Evolutionary conservation across 305 asterid genomes (phyloP).

Genomic region (Salvia sclarea): DNA sequence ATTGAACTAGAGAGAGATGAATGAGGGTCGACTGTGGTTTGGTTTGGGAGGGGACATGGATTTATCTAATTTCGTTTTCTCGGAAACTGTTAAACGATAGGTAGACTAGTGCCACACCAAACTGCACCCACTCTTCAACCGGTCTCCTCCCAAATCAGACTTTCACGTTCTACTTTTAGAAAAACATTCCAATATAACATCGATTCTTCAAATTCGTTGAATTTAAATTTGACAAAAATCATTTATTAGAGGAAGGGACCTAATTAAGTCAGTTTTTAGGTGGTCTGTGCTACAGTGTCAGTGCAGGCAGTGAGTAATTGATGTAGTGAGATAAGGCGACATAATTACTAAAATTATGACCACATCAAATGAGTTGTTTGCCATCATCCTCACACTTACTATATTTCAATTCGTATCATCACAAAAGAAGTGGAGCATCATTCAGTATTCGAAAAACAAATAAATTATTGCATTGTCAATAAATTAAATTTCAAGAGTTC

Average conservation of each 20-base stretch:
- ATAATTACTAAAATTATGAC: conserved; percentile 2
- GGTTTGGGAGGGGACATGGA: conserved; percentile 38
- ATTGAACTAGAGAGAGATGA: no score
- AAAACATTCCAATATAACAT: not conserved
- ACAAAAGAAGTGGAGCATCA: not conserved
- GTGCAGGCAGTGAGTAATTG: not conserved
- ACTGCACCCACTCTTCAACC: conserved; percentile 30
- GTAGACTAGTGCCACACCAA: conserved; percentile 51
- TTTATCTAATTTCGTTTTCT: conserved; percentile 29
- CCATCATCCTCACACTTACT: not conserved
- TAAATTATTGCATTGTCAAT: not conserved
- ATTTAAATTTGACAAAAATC: no score
- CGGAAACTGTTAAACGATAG: conserved; percentile 40
- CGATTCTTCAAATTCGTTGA: no score
- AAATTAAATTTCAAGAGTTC: not conserved
- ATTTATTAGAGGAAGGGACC: no score
- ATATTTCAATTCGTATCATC: not conserved
- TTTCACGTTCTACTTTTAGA: not conserved
- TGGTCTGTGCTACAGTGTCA: not conserved
- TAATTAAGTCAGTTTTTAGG: not conserved
- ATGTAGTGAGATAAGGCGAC: conserved; percentile 5
- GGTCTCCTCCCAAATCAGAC: not conserved
- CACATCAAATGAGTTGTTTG: conserved; percentile 2
- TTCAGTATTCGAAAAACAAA: not conserved
- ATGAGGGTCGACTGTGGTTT: no score